Conservation (phyloP, 345 rosid genomes). For the Toxicodendron radicans region DNA sequence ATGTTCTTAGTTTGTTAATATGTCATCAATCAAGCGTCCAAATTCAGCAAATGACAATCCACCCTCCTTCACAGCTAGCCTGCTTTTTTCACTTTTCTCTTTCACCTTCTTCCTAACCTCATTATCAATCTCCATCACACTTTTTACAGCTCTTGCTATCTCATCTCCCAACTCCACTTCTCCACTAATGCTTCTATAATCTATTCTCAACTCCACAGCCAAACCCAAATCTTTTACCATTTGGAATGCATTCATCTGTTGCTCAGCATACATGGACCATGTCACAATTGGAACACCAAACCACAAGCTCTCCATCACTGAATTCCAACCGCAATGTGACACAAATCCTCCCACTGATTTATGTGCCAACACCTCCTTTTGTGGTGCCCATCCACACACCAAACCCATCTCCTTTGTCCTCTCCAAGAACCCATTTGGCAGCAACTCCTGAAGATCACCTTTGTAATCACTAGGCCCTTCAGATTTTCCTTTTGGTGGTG, state of each 20-base stretch:
- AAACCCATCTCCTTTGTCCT: slow-evolving; percentile 14
- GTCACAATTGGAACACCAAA: slow-evolving; percentile 32
- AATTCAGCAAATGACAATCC: slow-evolving; percentile 31
- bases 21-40: slow-evolving; percentile 23
- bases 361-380: slow-evolving; percentile 22
- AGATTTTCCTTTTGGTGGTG: slow-evolving; percentile 9
- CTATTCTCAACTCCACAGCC: slow-evolving; percentile 18
- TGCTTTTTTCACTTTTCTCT: slow-evolving; percentile 16
- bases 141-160: too few relatives aligned
- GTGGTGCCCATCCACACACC: slow-evolving; percentile 39
- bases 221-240: slow-evolving; percentile 29
- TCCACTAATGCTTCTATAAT: background rate
- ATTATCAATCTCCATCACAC: slow-evolving; percentile 21
- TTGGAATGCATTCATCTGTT: slow-evolving; percentile 36
- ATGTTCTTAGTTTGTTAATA: background rate
- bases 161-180: too few relatives aligned
- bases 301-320: slow-evolving; percentile 38
- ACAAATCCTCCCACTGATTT: slow-evolving; percentile 36
- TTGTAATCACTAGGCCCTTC: slow-evolving; percentile 6
- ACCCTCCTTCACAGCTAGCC: slow-evolving; percentile 23
- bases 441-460: slow-evolving; percentile 1
- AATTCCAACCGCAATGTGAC: slow-evolving; percentile 51
- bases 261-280: slow-evolving; percentile 38
- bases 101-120: slow-evolving; percentile 18
- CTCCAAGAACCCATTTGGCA: slow-evolving; percentile 35